phyloP scores from a whole-genome alignment of 768 basidiomycete species.

The Mycena metata region DNA sequence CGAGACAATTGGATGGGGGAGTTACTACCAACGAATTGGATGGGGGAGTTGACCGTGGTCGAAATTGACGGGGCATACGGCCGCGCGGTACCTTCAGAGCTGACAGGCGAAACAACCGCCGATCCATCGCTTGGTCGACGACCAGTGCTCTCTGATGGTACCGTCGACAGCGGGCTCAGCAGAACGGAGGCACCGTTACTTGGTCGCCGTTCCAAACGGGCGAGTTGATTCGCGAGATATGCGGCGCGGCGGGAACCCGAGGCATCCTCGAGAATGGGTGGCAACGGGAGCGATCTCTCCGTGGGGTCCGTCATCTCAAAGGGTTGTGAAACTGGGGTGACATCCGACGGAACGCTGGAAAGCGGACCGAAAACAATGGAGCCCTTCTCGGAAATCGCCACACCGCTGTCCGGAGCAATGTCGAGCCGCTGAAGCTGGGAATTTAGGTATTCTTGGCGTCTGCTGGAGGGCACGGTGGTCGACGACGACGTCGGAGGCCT shows the following conservation, averaged over 20 bases:
- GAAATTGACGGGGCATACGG: slow-evolving; percentile 14
- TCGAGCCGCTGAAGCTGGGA: slow-evolving; percentile 28
- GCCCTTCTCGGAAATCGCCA: background rate
- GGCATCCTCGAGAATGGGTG: slow-evolving; percentile 8
- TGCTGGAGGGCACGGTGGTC: background rate
- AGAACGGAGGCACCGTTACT: slow-evolving; percentile 19
- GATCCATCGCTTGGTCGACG: too few species aligned
- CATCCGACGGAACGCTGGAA: slow-evolving; percentile 33
- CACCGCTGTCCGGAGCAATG: background rate
- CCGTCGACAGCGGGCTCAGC: slow-evolving; percentile 29
- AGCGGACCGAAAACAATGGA: slow-evolving; percentile 30
- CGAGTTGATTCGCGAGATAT: slow-evolving; percentile 29
- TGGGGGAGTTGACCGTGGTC: slow-evolving; percentile 18
- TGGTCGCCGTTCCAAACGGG: slow-evolving; percentile 5
- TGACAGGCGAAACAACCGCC: too few species aligned
- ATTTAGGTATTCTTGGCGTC: slow-evolving; percentile 29
- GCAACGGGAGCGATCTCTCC: background rate
- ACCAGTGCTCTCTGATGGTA: slow-evolving; percentile 27
- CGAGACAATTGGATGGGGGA: slow-evolving; percentile 19
- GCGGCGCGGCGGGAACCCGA: slow-evolving; percentile 25
- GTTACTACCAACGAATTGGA: slow-evolving; percentile 17
- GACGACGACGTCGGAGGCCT: background rate
- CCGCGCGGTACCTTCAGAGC: slow-evolving; percentile 21
- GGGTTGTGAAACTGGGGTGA: background rate
- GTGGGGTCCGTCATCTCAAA: background rate